Conservation (phyloP, 139 green algal genomes). For the Chlorella sp. region DNA sequence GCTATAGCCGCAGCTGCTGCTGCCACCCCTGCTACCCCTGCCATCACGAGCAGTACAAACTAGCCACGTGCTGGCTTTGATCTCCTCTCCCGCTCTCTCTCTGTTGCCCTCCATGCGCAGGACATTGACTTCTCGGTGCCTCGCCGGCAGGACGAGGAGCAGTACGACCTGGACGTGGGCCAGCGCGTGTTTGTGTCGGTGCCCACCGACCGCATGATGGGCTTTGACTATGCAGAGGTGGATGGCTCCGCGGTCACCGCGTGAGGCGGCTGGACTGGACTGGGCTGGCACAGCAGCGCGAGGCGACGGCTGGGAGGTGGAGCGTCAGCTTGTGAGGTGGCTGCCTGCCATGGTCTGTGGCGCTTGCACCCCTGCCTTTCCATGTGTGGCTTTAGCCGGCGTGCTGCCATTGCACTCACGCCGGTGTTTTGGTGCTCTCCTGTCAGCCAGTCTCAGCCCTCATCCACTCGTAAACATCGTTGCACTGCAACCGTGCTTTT, state of each 20-base stretch:
- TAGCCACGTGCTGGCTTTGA: background rate
- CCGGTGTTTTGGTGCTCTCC: too few relatives aligned
- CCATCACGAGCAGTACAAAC: background rate
- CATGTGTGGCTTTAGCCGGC: too few relatives aligned
- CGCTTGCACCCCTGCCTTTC: too few relatives aligned
- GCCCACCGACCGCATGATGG: slow-evolving; percentile 1
- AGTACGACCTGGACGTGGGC: slow-evolving; percentile 21
- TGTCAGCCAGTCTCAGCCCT: too few relatives aligned
- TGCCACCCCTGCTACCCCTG: background rate
- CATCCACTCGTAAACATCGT: too few relatives aligned
- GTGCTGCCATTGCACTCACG: too few relatives aligned
- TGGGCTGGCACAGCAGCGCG: background rate
- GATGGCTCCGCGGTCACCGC: background rate
- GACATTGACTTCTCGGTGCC: slow-evolving; percentile 8
- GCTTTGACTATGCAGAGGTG: slow-evolving; percentile 15
- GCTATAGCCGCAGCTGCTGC: background rate
- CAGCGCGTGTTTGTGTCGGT: slow-evolving; percentile 22
- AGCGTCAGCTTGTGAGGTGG: too few relatives aligned
- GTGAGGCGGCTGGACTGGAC: background rate
- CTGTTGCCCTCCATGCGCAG: background rate
- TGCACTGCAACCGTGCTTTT: too few relatives aligned
- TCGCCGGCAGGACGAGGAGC: slow-evolving; percentile 7
- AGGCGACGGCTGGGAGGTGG: too few relatives aligned
- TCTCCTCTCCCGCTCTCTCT: background rate
- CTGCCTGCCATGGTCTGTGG: too few relatives aligned